Conservation (phyloP, 129 eudicot genomes). For the Solidago caesia region DNA sequence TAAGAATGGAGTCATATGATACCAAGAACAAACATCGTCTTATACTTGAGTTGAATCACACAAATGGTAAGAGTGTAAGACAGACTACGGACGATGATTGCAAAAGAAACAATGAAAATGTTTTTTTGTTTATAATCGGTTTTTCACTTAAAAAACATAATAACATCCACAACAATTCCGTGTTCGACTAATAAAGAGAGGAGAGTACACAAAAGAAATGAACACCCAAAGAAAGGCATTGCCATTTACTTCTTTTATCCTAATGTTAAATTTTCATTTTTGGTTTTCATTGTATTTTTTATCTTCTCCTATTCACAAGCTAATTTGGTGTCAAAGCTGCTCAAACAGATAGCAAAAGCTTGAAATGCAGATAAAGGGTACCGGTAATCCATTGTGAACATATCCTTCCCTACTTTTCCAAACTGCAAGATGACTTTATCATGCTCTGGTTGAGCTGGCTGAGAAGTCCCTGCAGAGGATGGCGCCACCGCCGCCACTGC, state of each 20-base stretch:
- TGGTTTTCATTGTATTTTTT: background rate
- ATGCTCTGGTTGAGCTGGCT: conserved; percentile 54
- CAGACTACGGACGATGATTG: background rate
- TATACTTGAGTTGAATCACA: background rate
- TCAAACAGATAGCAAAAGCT: conserved; percentile 87
- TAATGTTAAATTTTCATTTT: conserved; percentile 8
- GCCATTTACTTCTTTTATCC: conserved; percentile 16
- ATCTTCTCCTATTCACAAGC: conserved; percentile 73
- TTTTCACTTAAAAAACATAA: conserved; percentile 29
- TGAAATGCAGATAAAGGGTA: conserved; percentile 94
- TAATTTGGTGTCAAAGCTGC: conserved; percentile 94
- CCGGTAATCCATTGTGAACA: conserved; percentile 88
- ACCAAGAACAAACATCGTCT: background rate
- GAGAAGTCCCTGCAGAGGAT: conserved; percentile 38
- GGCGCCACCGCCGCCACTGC: conserved; percentile 15
- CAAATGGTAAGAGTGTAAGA: background rate
- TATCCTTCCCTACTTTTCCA: conserved; percentile 82
- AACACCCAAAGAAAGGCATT: conserved; percentile 10
- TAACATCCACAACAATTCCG: conserved; percentile 29
- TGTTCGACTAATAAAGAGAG: conserved; percentile 22
- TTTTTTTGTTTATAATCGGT: conserved; percentile 18
- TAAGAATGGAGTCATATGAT: too few relatives aligned
- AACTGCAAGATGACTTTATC: conserved; percentile 76
- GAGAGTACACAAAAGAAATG: conserved; percentile 18
- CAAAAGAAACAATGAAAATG: conserved; percentile 12